Conservation (phyloP, 768 basidiomycete genomes). For the Mrakia gelida region DNA sequence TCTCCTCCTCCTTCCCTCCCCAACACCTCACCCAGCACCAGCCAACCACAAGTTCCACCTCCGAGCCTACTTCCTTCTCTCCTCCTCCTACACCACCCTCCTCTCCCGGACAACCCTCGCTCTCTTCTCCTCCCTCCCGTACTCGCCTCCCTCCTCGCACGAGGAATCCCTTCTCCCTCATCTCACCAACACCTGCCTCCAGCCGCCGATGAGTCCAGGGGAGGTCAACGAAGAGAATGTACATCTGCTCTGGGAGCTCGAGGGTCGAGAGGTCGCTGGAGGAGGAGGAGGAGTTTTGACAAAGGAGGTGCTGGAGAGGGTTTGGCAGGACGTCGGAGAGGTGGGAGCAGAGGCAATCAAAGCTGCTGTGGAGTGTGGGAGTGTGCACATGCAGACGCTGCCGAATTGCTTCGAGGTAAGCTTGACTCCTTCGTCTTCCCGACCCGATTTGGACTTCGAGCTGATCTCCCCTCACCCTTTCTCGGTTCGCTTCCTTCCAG, state of each 20-base stretch:
- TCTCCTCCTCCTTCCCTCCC: conserved; percentile 64
- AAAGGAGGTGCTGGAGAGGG: conserved; percentile 49
- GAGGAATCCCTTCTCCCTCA: conserved; percentile 58
- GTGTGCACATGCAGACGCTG: conserved; percentile 52
- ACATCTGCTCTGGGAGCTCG: conserved; percentile 71
- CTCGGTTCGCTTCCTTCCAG: conserved; percentile 30
- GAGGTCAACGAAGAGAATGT: conserved; percentile 49
- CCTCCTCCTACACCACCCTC: conserved; percentile 71
- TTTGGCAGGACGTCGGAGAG: conserved; percentile 60
- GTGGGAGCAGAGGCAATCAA: conserved; percentile 70
- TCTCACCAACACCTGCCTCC: conserved; percentile 88
- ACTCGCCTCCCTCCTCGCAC: conserved; percentile 50
- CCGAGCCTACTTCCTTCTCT: conserved; percentile 63
- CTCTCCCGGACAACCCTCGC: conserved; percentile 79
- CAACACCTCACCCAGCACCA: conserved; percentile 59
- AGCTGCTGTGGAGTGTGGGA: conserved; percentile 70
- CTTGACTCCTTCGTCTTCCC: not conserved
- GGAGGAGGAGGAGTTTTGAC: conserved; percentile 38
- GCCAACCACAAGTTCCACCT: conserved; percentile 72
- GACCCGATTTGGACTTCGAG: not conserved
- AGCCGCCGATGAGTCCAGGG: conserved; percentile 44
- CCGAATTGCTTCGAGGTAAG: conserved; percentile 61
- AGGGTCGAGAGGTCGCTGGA: conserved; percentile 50
- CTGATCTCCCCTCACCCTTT: not conserved
- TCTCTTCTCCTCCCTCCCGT: conserved; percentile 75